phyloP scores from a whole-genome alignment of 371 early-diverging fungal species.

The Nematocida sp. region DNA sequence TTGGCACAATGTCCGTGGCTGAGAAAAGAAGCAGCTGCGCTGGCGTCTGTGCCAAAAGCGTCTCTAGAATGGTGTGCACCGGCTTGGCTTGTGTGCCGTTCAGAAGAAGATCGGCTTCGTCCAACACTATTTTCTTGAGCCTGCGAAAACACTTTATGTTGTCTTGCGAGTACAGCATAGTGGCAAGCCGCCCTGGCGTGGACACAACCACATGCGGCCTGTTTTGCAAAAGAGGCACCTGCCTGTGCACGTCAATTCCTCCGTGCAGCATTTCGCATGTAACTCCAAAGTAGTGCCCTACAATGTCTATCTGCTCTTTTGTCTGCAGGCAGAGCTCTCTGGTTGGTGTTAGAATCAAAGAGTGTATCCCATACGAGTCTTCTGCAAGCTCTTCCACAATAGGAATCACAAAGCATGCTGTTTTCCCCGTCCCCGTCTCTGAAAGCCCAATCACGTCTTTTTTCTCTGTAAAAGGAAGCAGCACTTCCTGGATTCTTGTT shows the following conservation, averaged over 20 bases:
- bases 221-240: constrained; percentile 78
- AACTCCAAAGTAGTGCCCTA: constrained; percentile 78
- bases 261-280: constrained; percentile 80
- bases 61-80: constrained; percentile 15
- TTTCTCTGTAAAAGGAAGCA: constrained; percentile 92
- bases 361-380: constrained; percentile 71
- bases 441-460: constrained; percentile 92
- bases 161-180: constrained; percentile 73
- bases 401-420: constrained; percentile 88
- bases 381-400: constrained; percentile 79
- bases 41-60: not conserved
- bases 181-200: constrained; percentile 93
- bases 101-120: constrained; percentile 94
- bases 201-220: constrained; percentile 87
- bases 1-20: constrained; percentile 41
- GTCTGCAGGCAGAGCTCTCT: constrained; percentile 93
- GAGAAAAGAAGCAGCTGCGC: constrained; percentile 28
- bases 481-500: constrained; percentile 91
- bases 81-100: constrained; percentile 69
- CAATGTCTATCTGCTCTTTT: constrained; percentile 77
- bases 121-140: constrained; percentile 85
- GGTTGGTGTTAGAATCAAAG: constrained; percentile 80
- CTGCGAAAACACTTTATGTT: constrained; percentile 78
- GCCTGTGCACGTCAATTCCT: constrained; percentile 82
- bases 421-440: constrained; percentile 92